Evolutionary conservation across 2,329 filamentous ascomycete species (phyloP).

Genomic region (Hypomyces perniciosus): DNA sequence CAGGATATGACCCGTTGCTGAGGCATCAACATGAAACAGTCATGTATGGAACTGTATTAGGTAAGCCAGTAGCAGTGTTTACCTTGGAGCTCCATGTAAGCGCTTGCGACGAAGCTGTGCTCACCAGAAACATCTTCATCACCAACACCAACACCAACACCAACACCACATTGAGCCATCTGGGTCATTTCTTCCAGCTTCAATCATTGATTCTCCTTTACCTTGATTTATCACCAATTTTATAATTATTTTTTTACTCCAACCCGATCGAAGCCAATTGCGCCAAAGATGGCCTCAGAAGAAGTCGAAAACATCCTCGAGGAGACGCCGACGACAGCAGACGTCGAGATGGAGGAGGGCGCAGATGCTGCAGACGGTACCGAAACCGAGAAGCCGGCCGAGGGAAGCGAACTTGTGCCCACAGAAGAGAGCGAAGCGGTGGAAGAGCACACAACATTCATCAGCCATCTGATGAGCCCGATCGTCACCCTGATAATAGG

Average conservation of each 20-base stretch:
- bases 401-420: conserved; percentile 33
- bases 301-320: conserved; percentile 17
- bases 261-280: not conserved
- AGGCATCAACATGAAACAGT: too few relatives aligned
- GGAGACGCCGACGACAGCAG: conserved; percentile 21
- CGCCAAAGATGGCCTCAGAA: conserved; percentile 23
- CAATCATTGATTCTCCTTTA: not conserved
- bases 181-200: not conserved
- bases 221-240: not conserved
- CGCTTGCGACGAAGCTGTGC: not conserved
- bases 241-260: not conserved
- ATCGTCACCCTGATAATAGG: conserved; percentile 64
- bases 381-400: conserved; percentile 24
- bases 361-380: conserved; percentile 19
- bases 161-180: not conserved
- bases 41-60: too few relatives aligned
- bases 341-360: conserved; percentile 35
- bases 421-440: conserved; percentile 29
- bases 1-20: not conserved
- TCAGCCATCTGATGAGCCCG: conserved; percentile 61
- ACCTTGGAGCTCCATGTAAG: not conserved
- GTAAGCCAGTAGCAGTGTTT: not conserved
- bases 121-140: not conserved
- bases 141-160: not conserved
- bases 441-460: conserved; percentile 39